Base-by-base conservation (phyloP, 1,284 basidiomycete species). In the Tylopilus orsonianus region DNA sequence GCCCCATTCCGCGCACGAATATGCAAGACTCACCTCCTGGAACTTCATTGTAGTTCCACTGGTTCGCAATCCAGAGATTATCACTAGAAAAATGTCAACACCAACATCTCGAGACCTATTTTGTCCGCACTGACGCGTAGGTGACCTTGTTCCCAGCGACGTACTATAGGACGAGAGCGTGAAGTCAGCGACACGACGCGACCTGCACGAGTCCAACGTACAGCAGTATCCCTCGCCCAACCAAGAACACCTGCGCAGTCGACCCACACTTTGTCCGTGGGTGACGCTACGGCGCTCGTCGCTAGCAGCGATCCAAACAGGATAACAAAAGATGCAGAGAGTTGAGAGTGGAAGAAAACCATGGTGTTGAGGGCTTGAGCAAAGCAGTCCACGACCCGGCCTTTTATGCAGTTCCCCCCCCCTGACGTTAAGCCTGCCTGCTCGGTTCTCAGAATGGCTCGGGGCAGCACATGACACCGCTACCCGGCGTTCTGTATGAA, bases 61-160 rank as follows among this genome's bases (percentile, higher is more conserved):
- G 49, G 18, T 29, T 53, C 9, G 63, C 61, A 36, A 54, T 58
- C 61, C 61, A 63, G 26, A 66, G 61, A 23, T 43, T 18, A 0
- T 64, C 62, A 39, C 64, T 66, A 19, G 14, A 18, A 10, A n/a
- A 3, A 0, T 12, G 19, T 62, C 35, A 64, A 46, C 22, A 24
- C 30, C 8, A 13, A 16, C 14, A 13, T 19, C 18, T 14, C 19
- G 8, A 16, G 4, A 6, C 26, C 26, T 6, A 4, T 14, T 19
- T 18, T 29, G 9, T 27, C 8, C 8, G 2, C 22, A 46, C 60
- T 24, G 27, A 62, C 64, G n/a, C 16, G 30, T 65, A 65, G 1
- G 60, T 59, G 30, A 57, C 62, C 7, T 52, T 0, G 44, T 41
- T 14, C 10, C 62, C 64, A 6, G 47, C 49, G 5, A 42, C 41